Percentiles rank a stretch among this genome's conserved stretches.
These are phyloP conservation scores for Boehmeria nivea DNA, from an alignment of 306 rosid species.

Conservation along the genomic window DNA sequence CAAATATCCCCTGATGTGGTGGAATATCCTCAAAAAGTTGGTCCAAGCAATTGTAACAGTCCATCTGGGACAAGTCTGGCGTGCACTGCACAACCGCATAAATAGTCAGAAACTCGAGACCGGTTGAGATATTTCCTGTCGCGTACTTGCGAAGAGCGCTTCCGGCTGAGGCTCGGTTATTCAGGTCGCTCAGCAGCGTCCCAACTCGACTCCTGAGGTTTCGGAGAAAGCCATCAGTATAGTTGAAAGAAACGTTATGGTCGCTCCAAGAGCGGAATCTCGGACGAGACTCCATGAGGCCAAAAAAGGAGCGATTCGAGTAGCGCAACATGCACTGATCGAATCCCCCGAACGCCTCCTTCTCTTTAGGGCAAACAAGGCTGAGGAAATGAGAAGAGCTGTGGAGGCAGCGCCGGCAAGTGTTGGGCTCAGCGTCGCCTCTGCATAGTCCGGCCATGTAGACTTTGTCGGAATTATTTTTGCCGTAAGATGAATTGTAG, in stretches of 20 bases:
- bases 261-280: background rate
- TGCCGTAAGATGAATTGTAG: background rate
- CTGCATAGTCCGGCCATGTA: background rate
- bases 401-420: background rate
- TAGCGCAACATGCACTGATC: constrained; percentile 2
- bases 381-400: background rate
- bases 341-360: background rate
- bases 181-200: background rate
- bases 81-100: constrained; percentile 1
- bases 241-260: background rate
- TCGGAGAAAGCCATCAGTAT: background rate
- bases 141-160: background rate
- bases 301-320: background rate
- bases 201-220: background rate
- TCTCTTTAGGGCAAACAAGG: background rate
- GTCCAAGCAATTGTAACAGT: background rate
- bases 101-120: background rate
- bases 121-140: background rate
- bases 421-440: background rate
- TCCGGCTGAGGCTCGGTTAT: background rate
- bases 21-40: background rate
- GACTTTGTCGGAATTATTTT: background rate
- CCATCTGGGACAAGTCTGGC: background rate
- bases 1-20: background rate
- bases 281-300: background rate